These are phyloP conservation scores for Globisporangium cystogenes DNA, from an alignment of 352 stramenopile species.

Conservation along the genomic window DNA sequence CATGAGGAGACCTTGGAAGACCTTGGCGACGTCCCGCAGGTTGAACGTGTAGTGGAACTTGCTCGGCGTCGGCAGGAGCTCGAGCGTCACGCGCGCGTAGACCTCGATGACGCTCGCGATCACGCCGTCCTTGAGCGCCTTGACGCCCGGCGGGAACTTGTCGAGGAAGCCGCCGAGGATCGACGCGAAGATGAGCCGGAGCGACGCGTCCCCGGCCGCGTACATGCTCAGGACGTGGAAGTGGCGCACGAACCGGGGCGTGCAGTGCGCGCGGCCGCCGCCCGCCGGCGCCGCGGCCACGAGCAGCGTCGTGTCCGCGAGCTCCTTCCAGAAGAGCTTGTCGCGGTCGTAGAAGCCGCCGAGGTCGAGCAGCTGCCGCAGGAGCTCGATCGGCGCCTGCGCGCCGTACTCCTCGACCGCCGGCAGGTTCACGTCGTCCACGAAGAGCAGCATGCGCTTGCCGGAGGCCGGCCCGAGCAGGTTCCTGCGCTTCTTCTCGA, in stretches of 20 bases:
- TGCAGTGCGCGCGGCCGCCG: slow-evolving; percentile 81
- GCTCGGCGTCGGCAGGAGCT: slow-evolving; percentile 90
- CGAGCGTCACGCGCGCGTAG: slow-evolving; percentile 89
- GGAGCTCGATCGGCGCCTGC: slow-evolving; percentile 91
- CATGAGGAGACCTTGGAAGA: slow-evolving; percentile 96
- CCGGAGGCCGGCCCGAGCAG: slow-evolving; percentile 85
- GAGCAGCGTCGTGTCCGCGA: slow-evolving; percentile 90
- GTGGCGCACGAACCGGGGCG: slow-evolving; percentile 91
- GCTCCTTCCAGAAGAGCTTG: slow-evolving; percentile 97
- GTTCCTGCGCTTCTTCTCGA: slow-evolving; percentile 95
- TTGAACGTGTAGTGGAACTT: slow-evolving; percentile 96
- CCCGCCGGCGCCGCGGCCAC: slow-evolving; percentile 88
- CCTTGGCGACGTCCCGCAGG: slow-evolving; percentile 93
- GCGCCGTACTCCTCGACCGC: slow-evolving; percentile 93
- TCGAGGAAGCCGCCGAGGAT: slow-evolving; percentile 89
- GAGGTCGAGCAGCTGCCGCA: slow-evolving; percentile 94
- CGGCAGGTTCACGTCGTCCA: slow-evolving; percentile 95
- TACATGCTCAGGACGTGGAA: slow-evolving; percentile 96
- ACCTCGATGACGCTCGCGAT: slow-evolving; percentile 92
- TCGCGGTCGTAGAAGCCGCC: slow-evolving; percentile 95
- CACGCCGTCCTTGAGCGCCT: slow-evolving; percentile 69
- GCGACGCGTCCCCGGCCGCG: slow-evolving; percentile 73
- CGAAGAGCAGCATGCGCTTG: slow-evolving; percentile 91
- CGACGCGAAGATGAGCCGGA: slow-evolving; percentile 90
- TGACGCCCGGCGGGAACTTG: slow-evolving; percentile 84